Evolutionary conservation across 2,329 filamentous ascomycete species (phyloP).

Genomic region (Diaporthe sp.): DNA sequence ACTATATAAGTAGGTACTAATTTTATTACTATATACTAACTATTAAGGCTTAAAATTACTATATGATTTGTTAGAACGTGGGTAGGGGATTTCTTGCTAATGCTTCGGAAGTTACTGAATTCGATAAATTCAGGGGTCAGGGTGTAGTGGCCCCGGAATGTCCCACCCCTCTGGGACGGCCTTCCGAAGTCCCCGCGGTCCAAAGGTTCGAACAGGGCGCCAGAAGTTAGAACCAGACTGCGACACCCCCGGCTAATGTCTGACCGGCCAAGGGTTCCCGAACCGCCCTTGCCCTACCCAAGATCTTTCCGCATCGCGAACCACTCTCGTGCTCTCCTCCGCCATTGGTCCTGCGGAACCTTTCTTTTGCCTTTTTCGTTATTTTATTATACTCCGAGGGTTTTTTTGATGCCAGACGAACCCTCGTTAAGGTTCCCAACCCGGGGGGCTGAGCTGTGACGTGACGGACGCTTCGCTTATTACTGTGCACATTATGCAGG

Average conservation of each 20-base stretch:
- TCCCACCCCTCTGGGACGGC: slow-evolving; percentile 8
- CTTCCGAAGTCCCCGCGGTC: slow-evolving; percentile 26
- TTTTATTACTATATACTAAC: no score
- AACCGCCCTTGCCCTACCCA: background rate
- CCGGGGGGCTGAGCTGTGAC: background rate
- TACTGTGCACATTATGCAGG: background rate
- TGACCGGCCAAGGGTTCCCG: slow-evolving; percentile 20
- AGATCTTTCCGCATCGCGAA: slow-evolving; percentile 10
- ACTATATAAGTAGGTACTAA: no score
- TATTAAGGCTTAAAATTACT: no score
- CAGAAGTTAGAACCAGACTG: no score
- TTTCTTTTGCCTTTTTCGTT: slow-evolving; percentile 7
- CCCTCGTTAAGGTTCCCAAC: background rate
- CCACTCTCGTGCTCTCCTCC: slow-evolving; percentile 4
- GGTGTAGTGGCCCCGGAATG: slow-evolving; percentile 18
- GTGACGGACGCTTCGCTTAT: no score
- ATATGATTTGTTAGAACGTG: no score
- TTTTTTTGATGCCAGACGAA: slow-evolving; percentile 26
- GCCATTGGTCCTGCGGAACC: background rate
- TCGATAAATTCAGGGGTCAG: no score
- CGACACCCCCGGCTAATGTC: slow-evolving; percentile 25
- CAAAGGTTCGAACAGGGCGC: background rate
- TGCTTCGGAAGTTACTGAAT: no score
- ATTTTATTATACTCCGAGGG: slow-evolving; percentile 1
- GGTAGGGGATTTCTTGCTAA: no score